A percentile compares a stretch with the other conserved stretches of the same genome.
Conservation (phyloP, 768 basidiomycete genomes). For the Leccinum pellstonianum region DNA sequence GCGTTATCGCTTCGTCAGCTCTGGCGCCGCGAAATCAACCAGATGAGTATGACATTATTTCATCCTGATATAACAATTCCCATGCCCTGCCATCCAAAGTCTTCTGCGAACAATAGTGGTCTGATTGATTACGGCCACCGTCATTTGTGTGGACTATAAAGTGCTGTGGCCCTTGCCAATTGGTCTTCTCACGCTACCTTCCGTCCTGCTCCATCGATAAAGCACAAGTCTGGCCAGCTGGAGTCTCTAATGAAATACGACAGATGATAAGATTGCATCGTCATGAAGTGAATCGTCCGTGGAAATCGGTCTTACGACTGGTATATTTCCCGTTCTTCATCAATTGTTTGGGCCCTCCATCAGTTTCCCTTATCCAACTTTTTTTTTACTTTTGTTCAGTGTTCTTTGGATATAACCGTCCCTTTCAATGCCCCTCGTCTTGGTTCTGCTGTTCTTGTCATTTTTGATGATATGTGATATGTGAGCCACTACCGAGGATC, state of each 20-base stretch:
- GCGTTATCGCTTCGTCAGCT: not conserved
- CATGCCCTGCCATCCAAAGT: not conserved
- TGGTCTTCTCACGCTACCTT: conserved; percentile 21
- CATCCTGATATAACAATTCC: not conserved
- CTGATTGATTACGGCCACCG: conserved; percentile 14
- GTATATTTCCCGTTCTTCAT: conserved; percentile 10
- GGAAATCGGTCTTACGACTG: conserved; percentile 6
- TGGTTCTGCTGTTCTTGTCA: conserved; percentile 1
- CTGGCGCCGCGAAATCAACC: not conserved
- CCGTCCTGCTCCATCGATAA: conserved; percentile 13
- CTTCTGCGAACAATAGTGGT: conserved; percentile 2
- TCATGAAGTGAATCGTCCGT: conserved; percentile 3
- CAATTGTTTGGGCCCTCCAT: not conserved
- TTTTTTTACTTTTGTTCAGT: conserved; percentile 8
- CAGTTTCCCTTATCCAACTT: conserved; percentile 3
- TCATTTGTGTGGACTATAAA: conserved; percentile 10
- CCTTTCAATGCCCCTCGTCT: not conserved
- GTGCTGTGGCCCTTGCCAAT: conserved; percentile 3
- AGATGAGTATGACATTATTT: not conserved
- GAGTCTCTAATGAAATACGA: conserved; percentile 13
- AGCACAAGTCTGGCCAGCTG: conserved; percentile 8
- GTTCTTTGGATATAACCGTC: conserved; percentile 4
- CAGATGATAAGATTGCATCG: conserved; percentile 12
- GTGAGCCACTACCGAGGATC: not conserved
- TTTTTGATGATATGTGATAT: conserved; percentile 1